phyloP scores from a whole-genome alignment of 2,329 filamentous ascomycete species.

The Microsporum ferrugineum region DNA sequence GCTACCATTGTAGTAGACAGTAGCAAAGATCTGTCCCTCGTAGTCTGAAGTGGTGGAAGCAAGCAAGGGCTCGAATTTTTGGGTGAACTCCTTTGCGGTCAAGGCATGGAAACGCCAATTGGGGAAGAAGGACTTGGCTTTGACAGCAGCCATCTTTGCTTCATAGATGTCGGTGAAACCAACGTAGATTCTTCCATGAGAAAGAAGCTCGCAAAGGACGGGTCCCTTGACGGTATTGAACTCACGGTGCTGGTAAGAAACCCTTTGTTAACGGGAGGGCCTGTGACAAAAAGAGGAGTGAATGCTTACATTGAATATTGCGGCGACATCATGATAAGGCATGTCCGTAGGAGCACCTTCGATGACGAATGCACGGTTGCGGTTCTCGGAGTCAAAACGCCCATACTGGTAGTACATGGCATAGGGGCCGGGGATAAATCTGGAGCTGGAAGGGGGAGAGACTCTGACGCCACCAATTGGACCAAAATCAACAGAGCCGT shows the following conservation, averaged over 20 bases:
- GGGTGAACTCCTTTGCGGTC: constrained; percentile 35
- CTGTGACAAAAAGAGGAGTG: neutral
- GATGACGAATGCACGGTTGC: constrained; percentile 24
- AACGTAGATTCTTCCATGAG: constrained; percentile 39
- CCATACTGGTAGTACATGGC: constrained; percentile 12
- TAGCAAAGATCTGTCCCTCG: constrained; percentile 47
- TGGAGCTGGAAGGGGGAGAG: constrained; percentile 4
- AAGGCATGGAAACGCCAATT: constrained; percentile 41
- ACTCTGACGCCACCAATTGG: constrained; percentile 17
- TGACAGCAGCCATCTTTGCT: constrained; percentile 41
- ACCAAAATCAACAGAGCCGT: constrained; percentile 16
- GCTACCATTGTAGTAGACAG: constrained; percentile 33
- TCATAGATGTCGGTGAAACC: constrained; percentile 52
- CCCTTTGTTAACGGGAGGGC: neutral
- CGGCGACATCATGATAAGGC: constrained; percentile 26
- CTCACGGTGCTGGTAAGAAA: constrained; percentile 20
- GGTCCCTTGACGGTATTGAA: constrained; percentile 30
- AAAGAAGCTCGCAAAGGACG: constrained; percentile 26
- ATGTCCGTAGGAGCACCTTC: constrained; percentile 24
- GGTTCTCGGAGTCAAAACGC: constrained; percentile 20
- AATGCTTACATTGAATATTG: constrained; percentile 30
- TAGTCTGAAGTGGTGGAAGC: constrained; percentile 31
- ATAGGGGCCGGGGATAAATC: constrained; percentile 2
- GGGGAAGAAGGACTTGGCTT: constrained; percentile 34
- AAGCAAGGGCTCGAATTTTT: constrained; percentile 24